phyloP scores from a whole-genome alignment of 2,329 filamentous ascomycete species.

The Nemania bipapillata region DNA sequence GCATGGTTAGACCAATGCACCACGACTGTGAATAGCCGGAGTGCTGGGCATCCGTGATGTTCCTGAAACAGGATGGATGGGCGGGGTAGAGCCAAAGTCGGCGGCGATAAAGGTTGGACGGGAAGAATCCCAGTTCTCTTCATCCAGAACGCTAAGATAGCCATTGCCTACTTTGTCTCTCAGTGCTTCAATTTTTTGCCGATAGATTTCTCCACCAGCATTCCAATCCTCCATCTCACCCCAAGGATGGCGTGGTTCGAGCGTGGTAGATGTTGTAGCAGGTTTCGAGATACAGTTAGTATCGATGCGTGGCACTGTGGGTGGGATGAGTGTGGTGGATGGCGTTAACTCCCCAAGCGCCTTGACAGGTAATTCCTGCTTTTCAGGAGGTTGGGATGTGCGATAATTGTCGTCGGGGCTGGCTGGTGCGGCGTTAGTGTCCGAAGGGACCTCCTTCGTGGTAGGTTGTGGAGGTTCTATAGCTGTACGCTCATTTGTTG shows the following conservation, averaged over 20 bases:
- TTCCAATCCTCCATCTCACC: slow-evolving; percentile 68
- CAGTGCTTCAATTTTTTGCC: slow-evolving; percentile 86
- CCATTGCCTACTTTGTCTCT: slow-evolving; percentile 85
- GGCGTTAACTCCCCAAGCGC: slow-evolving; percentile 52
- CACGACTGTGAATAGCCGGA: slow-evolving; percentile 65
- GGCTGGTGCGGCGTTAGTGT: slow-evolving; percentile 35
- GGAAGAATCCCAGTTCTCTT: slow-evolving; percentile 72
- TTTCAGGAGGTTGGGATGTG: slow-evolving; percentile 58
- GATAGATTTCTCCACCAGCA: slow-evolving; percentile 79
- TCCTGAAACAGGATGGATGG: slow-evolving; percentile 53
- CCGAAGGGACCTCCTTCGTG: slow-evolving; percentile 40
- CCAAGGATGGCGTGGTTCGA: slow-evolving; percentile 53
- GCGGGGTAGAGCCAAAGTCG: slow-evolving; percentile 53
- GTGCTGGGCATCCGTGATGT: slow-evolving; percentile 54
- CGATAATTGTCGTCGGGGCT: slow-evolving; percentile 56
- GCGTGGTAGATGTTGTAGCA: slow-evolving; percentile 49
- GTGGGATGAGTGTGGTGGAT: slow-evolving; percentile 44
- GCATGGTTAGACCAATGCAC: slow-evolving; percentile 59
- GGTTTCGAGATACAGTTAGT: slow-evolving; percentile 53
- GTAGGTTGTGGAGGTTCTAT: slow-evolving; percentile 42
- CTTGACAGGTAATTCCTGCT: slow-evolving; percentile 48
- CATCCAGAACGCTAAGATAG: slow-evolving; percentile 86
- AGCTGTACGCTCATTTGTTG: slow-evolving; percentile 60
- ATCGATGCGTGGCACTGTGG: slow-evolving; percentile 55
- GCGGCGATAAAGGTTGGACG: slow-evolving; percentile 55